phyloP scores from a whole-genome alignment of 164 flowering plant genomes.

The Piper betle region DNA sequence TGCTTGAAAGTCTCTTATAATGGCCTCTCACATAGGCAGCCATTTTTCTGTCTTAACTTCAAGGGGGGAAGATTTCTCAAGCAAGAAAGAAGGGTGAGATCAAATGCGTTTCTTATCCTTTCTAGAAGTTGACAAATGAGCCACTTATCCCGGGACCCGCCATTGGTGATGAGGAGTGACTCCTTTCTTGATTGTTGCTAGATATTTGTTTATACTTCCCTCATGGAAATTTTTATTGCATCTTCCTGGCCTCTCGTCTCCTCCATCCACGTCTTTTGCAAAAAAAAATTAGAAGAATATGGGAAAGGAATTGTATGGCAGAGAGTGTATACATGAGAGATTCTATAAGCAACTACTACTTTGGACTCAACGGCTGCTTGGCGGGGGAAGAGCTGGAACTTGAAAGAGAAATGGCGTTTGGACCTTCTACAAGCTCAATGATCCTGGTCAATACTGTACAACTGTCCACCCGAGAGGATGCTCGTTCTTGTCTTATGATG shows the following conservation, averaged over 20 bases:
- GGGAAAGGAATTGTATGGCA: background rate
- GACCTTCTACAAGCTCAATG: background rate
- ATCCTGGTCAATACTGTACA: background rate
- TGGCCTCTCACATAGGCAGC: background rate
- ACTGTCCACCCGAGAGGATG: background rate
- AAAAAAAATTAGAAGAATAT: too few species aligned
- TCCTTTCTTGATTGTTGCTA: background rate
- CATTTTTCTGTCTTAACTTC: background rate
- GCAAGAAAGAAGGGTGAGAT: background rate
- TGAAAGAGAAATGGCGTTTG: background rate
- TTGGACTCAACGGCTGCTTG: background rate
- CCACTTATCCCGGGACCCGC: background rate
- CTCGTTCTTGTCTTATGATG: background rate
- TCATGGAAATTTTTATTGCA: background rate
- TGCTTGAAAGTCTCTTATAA: conserved; percentile 7
- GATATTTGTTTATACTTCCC: background rate
- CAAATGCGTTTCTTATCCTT: background rate
- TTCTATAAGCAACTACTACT: background rate
- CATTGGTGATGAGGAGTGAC: background rate
- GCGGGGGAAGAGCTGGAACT: background rate
- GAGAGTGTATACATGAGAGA: background rate
- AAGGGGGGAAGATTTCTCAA: background rate
- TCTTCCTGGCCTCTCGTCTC: background rate
- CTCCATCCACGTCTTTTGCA: background rate
- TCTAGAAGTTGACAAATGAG: background rate